Base-by-base conservation (phyloP, 768 basidiomycete species). In the Lyophyllum decastes region DNA sequence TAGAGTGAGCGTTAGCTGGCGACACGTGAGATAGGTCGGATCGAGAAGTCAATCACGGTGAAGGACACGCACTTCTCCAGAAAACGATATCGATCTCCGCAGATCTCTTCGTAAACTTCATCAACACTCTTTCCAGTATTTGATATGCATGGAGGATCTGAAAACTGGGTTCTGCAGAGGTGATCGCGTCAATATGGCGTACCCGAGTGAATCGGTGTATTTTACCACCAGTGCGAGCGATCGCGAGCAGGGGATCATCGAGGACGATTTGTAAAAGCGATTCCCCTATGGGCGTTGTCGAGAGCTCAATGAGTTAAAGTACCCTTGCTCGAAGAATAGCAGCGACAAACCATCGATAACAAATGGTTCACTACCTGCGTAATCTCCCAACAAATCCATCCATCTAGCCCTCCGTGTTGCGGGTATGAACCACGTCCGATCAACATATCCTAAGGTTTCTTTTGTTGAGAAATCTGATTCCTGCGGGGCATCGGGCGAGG, bases 371-470 rank as follows among this genome's bases (percentile, higher is more conserved):
- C 66, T 78, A 1, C 88, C 88, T 21, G 84, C 87, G 66, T 88
- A 89, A 64, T 88, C 88, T 3, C 87, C 86, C 26, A 89, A 70
- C 9, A 89, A 73, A 67, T 89, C 88, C 87, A 89, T 88, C 65
- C 83, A 68, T 54, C 72, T 52, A 1, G 68, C 62, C 2, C 55
- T 35, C 38, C 61, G 54, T 33, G 48, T 60, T 11, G 65, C 57
- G 1, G 52, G 45, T 12, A 30, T 60, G 44, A 61, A 66, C 62
- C 65, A 64, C 8, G 41, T 43, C n/a, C 58, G 40, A 33, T 70
- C 64, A 25, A 64, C 52, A 8, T 40, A 21, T 12, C 61, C 48
- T 5, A 67, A 41, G 10, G 57, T 52, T n/a, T 55, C 61, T 21
- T 55, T 22, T 17, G 59, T 43, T n/a, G 52, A 43, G 12, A 49